Evolutionary conservation across 768 basidiomycete genomes (phyloP).

Genomic region (Jaapia argillacea): DNA sequence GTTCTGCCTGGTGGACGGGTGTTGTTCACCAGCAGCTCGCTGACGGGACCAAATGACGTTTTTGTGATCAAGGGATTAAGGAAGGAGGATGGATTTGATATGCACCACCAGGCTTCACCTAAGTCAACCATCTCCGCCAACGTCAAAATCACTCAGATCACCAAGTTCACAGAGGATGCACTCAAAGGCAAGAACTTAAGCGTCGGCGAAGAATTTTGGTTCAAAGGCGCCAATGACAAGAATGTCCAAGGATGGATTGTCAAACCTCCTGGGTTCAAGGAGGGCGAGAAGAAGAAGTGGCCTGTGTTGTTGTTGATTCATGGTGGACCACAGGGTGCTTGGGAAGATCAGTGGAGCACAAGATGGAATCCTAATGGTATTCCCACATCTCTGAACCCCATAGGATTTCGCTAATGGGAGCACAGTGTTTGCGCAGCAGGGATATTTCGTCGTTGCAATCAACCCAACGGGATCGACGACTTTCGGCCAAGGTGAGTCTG

Average conservation of each 20-base stretch:
- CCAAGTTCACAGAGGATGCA: conserved; percentile 47
- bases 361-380: conserved; percentile 86
- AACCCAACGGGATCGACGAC: conserved; percentile 95
- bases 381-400: conserved; percentile 2
- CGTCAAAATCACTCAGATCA: conserved; percentile 43
- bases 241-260: conserved; percentile 79
- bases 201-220: conserved; percentile 78
- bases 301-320: conserved; percentile 78
- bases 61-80: conserved; percentile 49
- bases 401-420: background rate
- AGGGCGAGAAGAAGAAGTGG: conserved; percentile 55
- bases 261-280: conserved; percentile 70
- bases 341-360: conserved; percentile 88
- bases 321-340: conserved; percentile 75
- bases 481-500: conserved; percentile 66
- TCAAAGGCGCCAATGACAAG: conserved; percentile 69
- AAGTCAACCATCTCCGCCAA: conserved; percentile 15
- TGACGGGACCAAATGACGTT: conserved; percentile 74
- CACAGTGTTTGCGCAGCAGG: conserved; percentile 73
- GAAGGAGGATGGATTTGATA: conserved; percentile 22
- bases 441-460: conserved; percentile 80
- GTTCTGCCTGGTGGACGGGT: conserved; percentile 50
- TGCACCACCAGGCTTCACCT: conserved; percentile 16
- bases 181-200: conserved; percentile 50
- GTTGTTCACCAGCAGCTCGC: conserved; percentile 62